phyloP scores from a whole-genome alignment of 1,284 basidiomycete species.

The Bondarzewia mesenterica region DNA sequence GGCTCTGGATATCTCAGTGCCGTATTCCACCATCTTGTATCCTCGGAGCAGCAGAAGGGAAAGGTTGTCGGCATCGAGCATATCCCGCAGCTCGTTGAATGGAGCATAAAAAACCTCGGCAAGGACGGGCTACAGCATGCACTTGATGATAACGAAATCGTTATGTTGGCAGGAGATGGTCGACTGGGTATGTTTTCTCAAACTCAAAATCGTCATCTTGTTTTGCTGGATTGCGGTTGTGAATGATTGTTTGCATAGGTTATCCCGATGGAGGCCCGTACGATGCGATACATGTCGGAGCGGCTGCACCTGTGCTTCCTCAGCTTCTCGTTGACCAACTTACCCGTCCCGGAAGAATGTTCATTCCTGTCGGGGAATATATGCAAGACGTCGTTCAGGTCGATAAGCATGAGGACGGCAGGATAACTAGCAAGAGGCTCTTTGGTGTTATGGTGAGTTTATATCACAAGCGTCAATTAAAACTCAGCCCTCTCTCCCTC shows the following conservation, averaged over 20 bases:
- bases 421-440: slow-evolving; percentile 57
- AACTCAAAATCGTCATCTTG: no score
- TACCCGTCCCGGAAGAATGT: slow-evolving; percentile 82
- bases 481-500: no score
- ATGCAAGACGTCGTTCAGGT: slow-evolving; percentile 65
- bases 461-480: no score
- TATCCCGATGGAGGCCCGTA: slow-evolving; percentile 41
- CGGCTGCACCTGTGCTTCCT: slow-evolving; percentile 79
- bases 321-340: slow-evolving; percentile 74
- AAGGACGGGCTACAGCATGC: slow-evolving; percentile 57
- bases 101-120: slow-evolving; percentile 62
- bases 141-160: slow-evolving; percentile 45
- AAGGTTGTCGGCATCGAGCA: slow-evolving; percentile 91
- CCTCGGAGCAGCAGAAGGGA: slow-evolving; percentile 31
- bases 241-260: no score
- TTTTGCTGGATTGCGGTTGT: no score
- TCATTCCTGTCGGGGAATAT: slow-evolving; percentile 79
- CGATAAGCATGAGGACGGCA: slow-evolving; percentile 74
- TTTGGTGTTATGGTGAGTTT: slow-evolving; percentile 75
- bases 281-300: slow-evolving; percentile 91
- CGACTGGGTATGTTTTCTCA: no score
- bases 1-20: slow-evolving; percentile 76
- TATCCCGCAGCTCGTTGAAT: slow-evolving; percentile 68
- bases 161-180: slow-evolving; percentile 76
- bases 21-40: slow-evolving; percentile 70